A percentile compares a stretch with the other conserved stretches of the same genome.
These are phyloP conservation scores for Candida germanica DNA, from an alignment of 805 yeast genomes.

Conservation along the genomic window DNA sequence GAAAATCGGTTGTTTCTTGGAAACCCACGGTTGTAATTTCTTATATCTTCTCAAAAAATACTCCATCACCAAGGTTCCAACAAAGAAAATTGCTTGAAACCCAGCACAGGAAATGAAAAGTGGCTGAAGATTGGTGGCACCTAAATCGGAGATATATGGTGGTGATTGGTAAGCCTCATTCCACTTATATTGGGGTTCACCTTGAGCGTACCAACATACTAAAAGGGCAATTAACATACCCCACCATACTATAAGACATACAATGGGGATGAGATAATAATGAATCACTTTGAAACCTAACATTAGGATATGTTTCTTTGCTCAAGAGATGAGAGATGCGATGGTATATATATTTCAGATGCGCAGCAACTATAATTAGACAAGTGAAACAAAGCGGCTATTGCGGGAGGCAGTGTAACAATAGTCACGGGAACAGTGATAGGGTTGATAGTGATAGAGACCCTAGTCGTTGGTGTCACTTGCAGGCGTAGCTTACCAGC, in stretches of 20 bases:
- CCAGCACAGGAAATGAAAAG: conserved; percentile 77
- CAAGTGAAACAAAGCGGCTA: neutral
- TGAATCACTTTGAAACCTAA: conserved; percentile 41
- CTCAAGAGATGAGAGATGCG: neutral
- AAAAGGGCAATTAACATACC: conserved; percentile 85
- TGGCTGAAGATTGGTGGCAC: conserved; percentile 84
- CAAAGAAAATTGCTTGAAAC: conserved; percentile 72
- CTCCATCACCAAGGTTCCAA: conserved; percentile 61
- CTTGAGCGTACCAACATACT: conserved; percentile 75
- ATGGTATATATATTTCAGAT: neutral
- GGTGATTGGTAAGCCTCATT: conserved; percentile 45
- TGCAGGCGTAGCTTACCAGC: too few relatives aligned
- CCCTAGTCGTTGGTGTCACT: too few relatives aligned
- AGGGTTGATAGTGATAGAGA: too few relatives aligned
- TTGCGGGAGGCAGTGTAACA: too few relatives aligned
- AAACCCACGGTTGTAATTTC: conserved; percentile 52
- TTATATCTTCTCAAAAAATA: conserved; percentile 55
- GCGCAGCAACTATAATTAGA: neutral
- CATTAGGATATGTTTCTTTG: too few relatives aligned
- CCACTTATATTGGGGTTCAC: conserved; percentile 66
- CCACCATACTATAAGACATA: conserved; percentile 76
- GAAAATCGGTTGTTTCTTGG: conserved; percentile 39
- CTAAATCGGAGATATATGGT: conserved; percentile 81
- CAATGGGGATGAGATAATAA: conserved; percentile 60
- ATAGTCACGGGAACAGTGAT: too few relatives aligned